These are phyloP conservation scores for Exophiala phaeomuriformis DNA, from an alignment of 2,329 filamentous ascomycete species.

Conservation along the genomic window DNA sequence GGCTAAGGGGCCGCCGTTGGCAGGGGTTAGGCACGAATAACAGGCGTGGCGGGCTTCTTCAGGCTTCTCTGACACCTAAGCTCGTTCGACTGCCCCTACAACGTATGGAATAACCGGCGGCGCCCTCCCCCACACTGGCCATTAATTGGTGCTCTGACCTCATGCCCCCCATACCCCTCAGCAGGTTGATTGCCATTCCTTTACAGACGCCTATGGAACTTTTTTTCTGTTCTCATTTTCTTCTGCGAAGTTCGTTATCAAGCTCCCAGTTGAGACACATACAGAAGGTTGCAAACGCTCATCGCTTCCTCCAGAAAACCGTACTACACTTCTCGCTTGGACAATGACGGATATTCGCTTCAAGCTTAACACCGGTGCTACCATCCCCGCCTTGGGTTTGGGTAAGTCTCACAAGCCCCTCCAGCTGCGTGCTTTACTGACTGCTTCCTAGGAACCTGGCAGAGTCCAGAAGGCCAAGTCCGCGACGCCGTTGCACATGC, in stretches of 20 bases:
- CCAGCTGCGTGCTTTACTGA: slow-evolving; percentile 1
- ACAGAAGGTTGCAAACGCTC: neutral
- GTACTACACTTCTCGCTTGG: neutral
- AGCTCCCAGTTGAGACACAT: neutral
- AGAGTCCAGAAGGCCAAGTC: slow-evolving; percentile 44
- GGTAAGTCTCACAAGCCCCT: slow-evolving; percentile 23
- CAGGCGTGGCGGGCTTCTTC: too few relatives aligned
- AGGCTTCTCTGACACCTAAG: too few relatives aligned
- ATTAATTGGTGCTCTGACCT: too few relatives aligned
- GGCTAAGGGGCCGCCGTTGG: too few relatives aligned
- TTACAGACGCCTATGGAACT: neutral
- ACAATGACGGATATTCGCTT: slow-evolving; percentile 28
- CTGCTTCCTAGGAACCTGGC: slow-evolving; percentile 42
- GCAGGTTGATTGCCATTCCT: too few relatives aligned
- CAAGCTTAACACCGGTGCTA: slow-evolving; percentile 44
- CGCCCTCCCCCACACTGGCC: too few relatives aligned
- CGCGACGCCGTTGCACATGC: slow-evolving; percentile 43
- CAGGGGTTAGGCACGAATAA: too few relatives aligned
- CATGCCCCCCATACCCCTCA: too few relatives aligned
- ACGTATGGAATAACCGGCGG: too few relatives aligned
- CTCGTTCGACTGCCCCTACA: too few relatives aligned
- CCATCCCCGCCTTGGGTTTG: slow-evolving; percentile 45
- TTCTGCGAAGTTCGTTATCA: neutral
- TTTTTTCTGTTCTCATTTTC: neutral
- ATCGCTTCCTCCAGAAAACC: neutral